These are phyloP conservation scores for Rhynchosporium agropyri DNA, from an alignment of 2,329 filamentous ascomycete species.

Conservation along the genomic window DNA sequence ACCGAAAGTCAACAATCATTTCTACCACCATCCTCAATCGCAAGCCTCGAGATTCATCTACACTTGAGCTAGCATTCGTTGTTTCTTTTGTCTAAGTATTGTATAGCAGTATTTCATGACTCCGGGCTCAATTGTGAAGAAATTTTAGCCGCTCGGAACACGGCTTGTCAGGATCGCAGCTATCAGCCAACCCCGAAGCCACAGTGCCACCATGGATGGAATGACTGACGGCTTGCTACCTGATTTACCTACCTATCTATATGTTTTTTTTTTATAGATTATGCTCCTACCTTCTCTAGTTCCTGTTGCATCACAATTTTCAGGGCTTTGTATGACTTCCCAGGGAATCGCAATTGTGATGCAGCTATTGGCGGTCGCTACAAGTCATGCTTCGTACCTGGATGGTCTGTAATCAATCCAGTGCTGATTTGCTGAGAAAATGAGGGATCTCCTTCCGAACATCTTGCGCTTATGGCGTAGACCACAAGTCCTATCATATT, in stretches of 20 bases:
- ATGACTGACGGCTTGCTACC: conserved; percentile 6
- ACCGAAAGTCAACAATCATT: not conserved
- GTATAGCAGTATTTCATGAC: not conserved
- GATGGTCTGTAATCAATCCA: conserved; percentile 24
- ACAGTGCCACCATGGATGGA: conserved; percentile 27
- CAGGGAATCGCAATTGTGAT: not conserved
- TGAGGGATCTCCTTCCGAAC: conserved; percentile 27
- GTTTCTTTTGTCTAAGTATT: not conserved
- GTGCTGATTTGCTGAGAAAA: conserved; percentile 34
- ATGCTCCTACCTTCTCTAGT: not conserved
- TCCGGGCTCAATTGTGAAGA: conserved; percentile 25
- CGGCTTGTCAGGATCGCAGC: conserved; percentile 25
- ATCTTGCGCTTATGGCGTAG: conserved; percentile 37
- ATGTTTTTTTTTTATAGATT: not conserved
- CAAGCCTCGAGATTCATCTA: conserved; percentile 8
- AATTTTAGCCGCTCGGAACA: conserved; percentile 37
- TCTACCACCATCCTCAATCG: not conserved
- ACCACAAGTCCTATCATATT: conserved; percentile 34
- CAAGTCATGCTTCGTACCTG: conserved; percentile 28
- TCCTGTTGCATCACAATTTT: not conserved
- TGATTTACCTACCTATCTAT: not conserved
- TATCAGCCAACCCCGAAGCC: conserved; percentile 25
- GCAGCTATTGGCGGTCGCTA: conserved; percentile 16
- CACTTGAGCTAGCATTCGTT: conserved; percentile 4
- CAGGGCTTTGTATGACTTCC: not conserved